These are phyloP conservation scores for Thielaviopsis punctulata DNA, from an alignment of 2,329 filamentous ascomycete species.

Conservation along the genomic window DNA sequence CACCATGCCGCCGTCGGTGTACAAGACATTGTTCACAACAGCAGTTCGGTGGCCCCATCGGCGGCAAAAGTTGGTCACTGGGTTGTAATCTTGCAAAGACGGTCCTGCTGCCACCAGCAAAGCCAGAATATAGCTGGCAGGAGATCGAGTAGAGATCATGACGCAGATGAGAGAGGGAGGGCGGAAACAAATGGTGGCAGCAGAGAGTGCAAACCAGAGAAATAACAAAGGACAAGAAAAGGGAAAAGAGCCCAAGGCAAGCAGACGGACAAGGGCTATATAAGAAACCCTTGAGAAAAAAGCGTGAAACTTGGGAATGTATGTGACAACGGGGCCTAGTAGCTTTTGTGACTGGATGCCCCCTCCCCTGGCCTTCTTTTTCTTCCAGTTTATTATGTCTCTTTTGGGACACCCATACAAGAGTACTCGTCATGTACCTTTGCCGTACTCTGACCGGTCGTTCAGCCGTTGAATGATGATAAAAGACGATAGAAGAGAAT, in stretches of 20 bases:
- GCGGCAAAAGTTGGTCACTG: slow-evolving; percentile 35
- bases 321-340: background rate
- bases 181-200: no score
- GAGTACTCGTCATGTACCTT: no score
- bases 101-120: background rate
- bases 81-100: slow-evolving; percentile 26
- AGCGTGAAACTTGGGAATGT: background rate
- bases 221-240: no score
- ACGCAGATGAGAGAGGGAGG: background rate
- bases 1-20: slow-evolving; percentile 43
- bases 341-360: background rate
- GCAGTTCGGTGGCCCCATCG: slow-evolving; percentile 43
- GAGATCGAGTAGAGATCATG: background rate
- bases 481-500: no score
- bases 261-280: background rate
- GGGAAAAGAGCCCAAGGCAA: background rate
- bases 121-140: slow-evolving; percentile 1
- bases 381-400: no score
- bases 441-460: no score
- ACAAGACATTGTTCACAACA: slow-evolving; percentile 39
- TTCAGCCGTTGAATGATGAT: no score
- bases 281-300: background rate
- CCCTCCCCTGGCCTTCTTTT: background rate
- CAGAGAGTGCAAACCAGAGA: background rate
- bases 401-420: no score